A percentile compares a stretch with the other conserved stretches of the same genome.
Evolutionary conservation across 768 basidiomycete species (phyloP).

Genomic region (Boletus eberwhitei): DNA sequence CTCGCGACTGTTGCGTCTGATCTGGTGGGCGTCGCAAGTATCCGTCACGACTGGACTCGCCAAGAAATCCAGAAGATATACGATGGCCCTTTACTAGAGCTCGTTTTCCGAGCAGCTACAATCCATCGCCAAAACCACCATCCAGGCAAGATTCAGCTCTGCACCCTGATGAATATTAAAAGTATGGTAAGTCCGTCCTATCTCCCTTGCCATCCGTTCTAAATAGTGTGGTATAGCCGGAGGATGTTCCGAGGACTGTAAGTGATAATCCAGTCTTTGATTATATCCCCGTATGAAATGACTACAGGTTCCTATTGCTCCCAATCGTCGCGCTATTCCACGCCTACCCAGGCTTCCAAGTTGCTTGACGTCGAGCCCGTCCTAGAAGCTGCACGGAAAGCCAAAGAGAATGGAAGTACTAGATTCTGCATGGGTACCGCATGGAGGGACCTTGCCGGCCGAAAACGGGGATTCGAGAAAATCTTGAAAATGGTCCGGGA

Average conservation of each 20-base stretch:
- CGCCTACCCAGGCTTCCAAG: constrained; percentile 83
- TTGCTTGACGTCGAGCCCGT: constrained; percentile 90
- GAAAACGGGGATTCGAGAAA: constrained; percentile 89
- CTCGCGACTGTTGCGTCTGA: constrained; percentile 54
- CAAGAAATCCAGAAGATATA: constrained; percentile 84
- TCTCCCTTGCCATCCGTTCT: constrained; percentile 13
- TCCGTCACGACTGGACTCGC: constrained; percentile 69
- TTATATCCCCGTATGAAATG: neutral
- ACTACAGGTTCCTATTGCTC: constrained; percentile 90
- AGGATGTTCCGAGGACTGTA: constrained; percentile 95
- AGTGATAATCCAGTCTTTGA: constrained; percentile 25
- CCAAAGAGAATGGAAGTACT: constrained; percentile 95
- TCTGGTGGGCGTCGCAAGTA: constrained; percentile 8
- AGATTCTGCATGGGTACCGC: constrained; percentile 99
- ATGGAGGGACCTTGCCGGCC: constrained; percentile 91
- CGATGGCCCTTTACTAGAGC: constrained; percentile 80
- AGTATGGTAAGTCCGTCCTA: constrained; percentile 50
- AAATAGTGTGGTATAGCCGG: constrained; percentile 55
- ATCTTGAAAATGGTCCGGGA: constrained; percentile 91
- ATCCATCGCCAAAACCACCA: constrained; percentile 87
- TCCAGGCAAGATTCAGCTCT: constrained; percentile 88
- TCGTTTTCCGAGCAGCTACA: constrained; percentile 81
- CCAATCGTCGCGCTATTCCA: constrained; percentile 91
- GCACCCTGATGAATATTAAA: constrained; percentile 98
- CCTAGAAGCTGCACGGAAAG: constrained; percentile 85